These are phyloP conservation scores for Mucor sp. DNA, from an alignment of 371 early-diverging fungal species.

Conservation along the genomic window DNA sequence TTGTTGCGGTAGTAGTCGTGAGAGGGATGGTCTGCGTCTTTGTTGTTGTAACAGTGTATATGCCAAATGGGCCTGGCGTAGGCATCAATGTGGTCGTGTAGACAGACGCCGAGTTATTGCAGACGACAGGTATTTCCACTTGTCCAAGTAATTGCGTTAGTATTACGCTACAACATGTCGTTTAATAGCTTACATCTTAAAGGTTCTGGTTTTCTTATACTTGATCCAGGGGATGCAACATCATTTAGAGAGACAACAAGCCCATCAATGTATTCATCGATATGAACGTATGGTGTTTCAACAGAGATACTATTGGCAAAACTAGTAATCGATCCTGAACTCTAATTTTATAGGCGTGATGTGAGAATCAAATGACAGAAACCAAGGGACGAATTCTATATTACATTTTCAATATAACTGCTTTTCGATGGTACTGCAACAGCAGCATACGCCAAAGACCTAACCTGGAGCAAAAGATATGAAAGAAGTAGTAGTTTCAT, in stretches of 20 bases:
- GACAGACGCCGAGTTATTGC: not conserved
- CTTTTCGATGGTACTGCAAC: not conserved
- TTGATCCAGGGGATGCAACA: no score
- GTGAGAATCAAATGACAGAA: not conserved
- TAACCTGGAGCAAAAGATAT: not conserved
- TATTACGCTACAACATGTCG: not conserved
- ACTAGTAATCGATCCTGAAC: not conserved
- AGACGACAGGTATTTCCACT: not conserved
- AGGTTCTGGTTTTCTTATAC: not conserved
- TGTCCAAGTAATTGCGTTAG: not conserved
- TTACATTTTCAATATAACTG: not conserved
- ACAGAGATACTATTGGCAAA: not conserved
- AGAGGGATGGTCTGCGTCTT: not conserved
- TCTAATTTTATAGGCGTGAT: not conserved
- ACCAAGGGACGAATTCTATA: not conserved
- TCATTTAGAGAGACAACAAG: not conserved
- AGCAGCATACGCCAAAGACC: not conserved
- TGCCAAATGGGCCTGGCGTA: not conserved
- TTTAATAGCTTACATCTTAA: not conserved
- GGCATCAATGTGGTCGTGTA: not conserved
- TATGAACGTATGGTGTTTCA: not conserved
- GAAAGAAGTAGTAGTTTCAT: not conserved
- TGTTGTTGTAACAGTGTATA: not conserved
- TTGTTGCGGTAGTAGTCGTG: not conserved
- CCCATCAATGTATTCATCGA: not conserved